Percentiles rank a stretch among this genome's conserved stretches.
phyloP scores from a whole-genome alignment of 73 alveolate species.

The Chromera velia region DNA sequence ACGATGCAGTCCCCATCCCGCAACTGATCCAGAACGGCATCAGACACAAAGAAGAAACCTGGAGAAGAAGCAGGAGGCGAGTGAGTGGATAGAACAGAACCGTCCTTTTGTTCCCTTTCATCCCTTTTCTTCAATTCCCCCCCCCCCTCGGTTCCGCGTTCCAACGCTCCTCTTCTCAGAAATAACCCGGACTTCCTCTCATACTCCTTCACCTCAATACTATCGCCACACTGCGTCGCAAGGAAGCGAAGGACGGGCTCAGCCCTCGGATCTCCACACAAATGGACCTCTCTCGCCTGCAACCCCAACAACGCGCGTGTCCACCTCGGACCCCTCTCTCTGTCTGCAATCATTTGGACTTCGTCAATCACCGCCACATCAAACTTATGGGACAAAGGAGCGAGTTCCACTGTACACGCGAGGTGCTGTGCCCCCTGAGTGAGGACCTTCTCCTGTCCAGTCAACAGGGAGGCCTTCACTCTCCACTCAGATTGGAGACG shows the following conservation, averaged over 20 bases:
- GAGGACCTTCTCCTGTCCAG: slow-evolving; percentile 10
- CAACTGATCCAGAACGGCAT: no score
- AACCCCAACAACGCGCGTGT: slow-evolving; percentile 6
- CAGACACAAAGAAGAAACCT: no score
- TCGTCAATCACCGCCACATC: neutral
- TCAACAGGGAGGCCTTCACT: neutral
- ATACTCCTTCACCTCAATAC: no score
- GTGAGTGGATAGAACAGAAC: no score
- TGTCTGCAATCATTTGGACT: neutral
- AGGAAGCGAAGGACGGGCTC: neutral
- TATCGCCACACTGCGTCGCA: neutral
- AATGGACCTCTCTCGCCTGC: neutral
- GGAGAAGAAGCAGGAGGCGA: no score
- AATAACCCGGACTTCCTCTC: no score
- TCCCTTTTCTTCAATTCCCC: no score
- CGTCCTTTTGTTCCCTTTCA: no score
- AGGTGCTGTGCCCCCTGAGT: slow-evolving; percentile 13
- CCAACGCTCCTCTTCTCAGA: no score
- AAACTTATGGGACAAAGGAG: neutral
- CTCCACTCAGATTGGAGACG: neutral
- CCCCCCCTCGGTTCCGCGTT: no score
- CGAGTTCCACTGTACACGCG: slow-evolving; percentile 26
- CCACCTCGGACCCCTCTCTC: slow-evolving; percentile 2
- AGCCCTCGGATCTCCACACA: no score
- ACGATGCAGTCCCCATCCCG: neutral